Conservation (phyloP, 345 rosid species). For the Boechera stricta region DNA sequence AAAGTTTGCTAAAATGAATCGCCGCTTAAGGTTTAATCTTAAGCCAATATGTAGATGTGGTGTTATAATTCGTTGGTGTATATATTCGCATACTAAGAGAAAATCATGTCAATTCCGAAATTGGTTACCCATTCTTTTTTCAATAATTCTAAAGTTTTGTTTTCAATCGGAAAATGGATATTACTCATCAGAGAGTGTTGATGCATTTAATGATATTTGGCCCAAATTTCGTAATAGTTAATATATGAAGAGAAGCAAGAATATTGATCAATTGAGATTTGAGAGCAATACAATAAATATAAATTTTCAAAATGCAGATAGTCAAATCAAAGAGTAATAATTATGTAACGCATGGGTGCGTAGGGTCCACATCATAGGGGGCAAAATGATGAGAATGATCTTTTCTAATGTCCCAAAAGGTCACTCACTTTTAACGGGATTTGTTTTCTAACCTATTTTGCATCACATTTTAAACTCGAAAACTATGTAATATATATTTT, state of each 20-base stretch:
- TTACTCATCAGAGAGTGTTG: conserved; percentile 17
- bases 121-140: not conserved
- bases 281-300: not conserved
- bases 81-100: not conserved
- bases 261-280: too few relatives aligned
- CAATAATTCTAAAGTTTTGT: not conserved
- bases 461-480: not conserved
- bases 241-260: not conserved
- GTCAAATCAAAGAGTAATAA: conserved; percentile 47
- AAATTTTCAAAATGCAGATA: not conserved
- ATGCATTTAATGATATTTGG: conserved; percentile 33
- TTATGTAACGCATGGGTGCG: conserved; percentile 45
- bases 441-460: conserved; percentile 14
- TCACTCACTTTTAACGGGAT: conserved; percentile 46
- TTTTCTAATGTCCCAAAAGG: conserved; percentile 44
- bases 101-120: not conserved
- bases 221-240: not conserved
- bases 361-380: conserved; percentile 47
- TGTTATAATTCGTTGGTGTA: not conserved
- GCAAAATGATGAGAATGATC: conserved; percentile 45
- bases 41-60: not conserved
- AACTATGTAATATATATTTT: not conserved
- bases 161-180: not conserved
- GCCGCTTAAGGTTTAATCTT: not conserved
- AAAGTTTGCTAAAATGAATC: not conserved